A percentile compares a stretch with the other conserved stretches of the same genome.
These are phyloP conservation scores for Pythium phragmitis DNA, from an alignment of 352 stramenopile genomes.

Conservation along the genomic window DNA sequence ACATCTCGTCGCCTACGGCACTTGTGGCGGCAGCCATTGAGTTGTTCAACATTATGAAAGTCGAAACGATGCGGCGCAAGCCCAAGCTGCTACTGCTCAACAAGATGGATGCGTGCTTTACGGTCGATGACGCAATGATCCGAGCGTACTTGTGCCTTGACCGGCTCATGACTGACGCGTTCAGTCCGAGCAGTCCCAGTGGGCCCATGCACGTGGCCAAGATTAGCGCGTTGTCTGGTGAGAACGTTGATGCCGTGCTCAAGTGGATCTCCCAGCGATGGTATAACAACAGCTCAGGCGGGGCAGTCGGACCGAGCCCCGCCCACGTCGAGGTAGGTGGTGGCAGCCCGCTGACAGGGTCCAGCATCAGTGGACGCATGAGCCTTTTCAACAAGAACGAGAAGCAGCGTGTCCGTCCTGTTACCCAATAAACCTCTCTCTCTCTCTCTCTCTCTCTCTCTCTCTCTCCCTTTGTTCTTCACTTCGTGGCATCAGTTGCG, in stretches of 20 bases:
- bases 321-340: conserved; percentile 6
- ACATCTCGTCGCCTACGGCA: conserved; percentile 53
- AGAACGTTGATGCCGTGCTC: conserved; percentile 57
- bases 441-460: not conserved
- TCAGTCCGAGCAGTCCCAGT: conserved; percentile 25
- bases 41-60: conserved; percentile 59
- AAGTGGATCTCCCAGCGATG: conserved; percentile 50
- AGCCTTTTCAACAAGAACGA: conserved; percentile 22
- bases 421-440: conserved; percentile 21
- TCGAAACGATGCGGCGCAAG: conserved; percentile 54
- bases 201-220: conserved; percentile 54
- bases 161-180: conserved; percentile 34
- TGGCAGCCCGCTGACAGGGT: not conserved
- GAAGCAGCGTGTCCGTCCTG: conserved; percentile 35
- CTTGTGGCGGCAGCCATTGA: conserved; percentile 52
- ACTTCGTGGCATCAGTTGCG: conserved; percentile 33
- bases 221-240: conserved; percentile 51
- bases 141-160: conserved; percentile 57
- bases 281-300: conserved; percentile 2
- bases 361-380: not conserved
- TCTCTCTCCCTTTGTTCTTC: not conserved
- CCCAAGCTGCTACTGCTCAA: conserved; percentile 69
- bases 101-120: conserved; percentile 55
- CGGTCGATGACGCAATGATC: conserved; percentile 48
- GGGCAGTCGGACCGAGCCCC: conserved; percentile 5